These are phyloP conservation scores for Fraxinus albicans DNA, from an alignment of 305 asterid species.

Conservation along the genomic window DNA sequence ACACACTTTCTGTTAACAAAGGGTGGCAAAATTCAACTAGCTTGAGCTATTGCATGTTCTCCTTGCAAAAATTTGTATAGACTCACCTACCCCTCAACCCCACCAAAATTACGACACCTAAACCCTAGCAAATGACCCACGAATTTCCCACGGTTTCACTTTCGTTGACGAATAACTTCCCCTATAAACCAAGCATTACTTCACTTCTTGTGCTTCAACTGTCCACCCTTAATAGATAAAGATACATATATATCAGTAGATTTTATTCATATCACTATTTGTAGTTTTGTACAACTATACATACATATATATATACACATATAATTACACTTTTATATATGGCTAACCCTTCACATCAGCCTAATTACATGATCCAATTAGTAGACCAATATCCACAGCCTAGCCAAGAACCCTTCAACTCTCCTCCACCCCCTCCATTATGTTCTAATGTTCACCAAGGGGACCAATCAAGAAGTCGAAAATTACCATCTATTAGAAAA, in stretches of 20 bases:
- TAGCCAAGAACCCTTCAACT: slow-evolving; percentile 5
- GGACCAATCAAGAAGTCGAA: background rate
- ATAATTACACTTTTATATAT: slow-evolving; percentile 13
- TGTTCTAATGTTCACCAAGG: background rate
- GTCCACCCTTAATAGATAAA: background rate
- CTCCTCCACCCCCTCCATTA: slow-evolving; percentile 9
- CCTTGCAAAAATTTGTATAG: background rate
- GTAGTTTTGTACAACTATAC: background rate
- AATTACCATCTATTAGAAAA: slow-evolving; percentile 26
- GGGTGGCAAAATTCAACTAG: background rate
- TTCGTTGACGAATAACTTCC: background rate
- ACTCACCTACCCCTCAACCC: background rate
- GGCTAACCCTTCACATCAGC: slow-evolving; percentile 34
- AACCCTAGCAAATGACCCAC: background rate
- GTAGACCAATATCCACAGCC: slow-evolving; percentile 19
- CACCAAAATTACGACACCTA: background rate
- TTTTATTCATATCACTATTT: background rate
- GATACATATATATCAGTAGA: background rate
- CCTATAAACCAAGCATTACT: background rate
- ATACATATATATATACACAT: background rate
- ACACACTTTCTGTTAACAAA: no score
- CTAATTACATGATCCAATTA: slow-evolving; percentile 33
- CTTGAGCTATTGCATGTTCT: background rate
- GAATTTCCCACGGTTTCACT: slow-evolving; percentile 44
- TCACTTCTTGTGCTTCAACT: slow-evolving; percentile 14